Base-by-base conservation (phyloP, 2,329 filamentous ascomycete species). In the Beauveria asiatica region DNA sequence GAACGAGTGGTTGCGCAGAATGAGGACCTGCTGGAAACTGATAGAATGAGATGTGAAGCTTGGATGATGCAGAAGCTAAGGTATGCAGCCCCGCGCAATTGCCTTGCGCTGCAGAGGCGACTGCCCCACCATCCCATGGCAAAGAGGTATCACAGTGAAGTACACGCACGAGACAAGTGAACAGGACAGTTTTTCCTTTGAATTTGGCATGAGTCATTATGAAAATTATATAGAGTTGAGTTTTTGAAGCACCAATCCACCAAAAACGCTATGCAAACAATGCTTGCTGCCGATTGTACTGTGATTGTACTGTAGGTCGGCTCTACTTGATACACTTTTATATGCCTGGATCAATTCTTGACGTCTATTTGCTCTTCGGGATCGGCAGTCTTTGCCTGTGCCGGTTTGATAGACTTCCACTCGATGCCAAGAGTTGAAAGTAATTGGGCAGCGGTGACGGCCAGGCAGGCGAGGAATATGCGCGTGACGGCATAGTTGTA, bases 401-500 rank as follows among this genome's bases (percentile, higher is more conserved):
- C 25, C 39, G 54, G 54, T 66, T 82, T 89, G 67, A 89, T 84
- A 64, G 76, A 85, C 69, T 77, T 83, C 87, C 87, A 90, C 70
- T 89, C 80, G 65, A 90, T 80, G 23, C 78, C 79, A 2, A 81
- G 66, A 0, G 82, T 78, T 8, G 80, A 83, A 10, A 86, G n/a
- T 7, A 89, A 74, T 11, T 81, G 81, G 2, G 81, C 67, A 6
- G 78, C 71, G 0, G 80, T 77, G 62, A 87, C 72, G 0, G 80
- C 86, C 56, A 86, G 74, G 4, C 78, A 78, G 1, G 85, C 81
- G 61, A 87, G 80, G 68, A 88, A 90, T 3, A 85, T 83, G 61
- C 81, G 74, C 0, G 80, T 83, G 42, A 88, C 75, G 0, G 85
- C 82, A 48, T 76, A 72, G 68, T 89, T 89, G 74, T 90, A 91